phyloP scores from a whole-genome alignment of 306 rosid species.

The Quercus parvula region DNA sequence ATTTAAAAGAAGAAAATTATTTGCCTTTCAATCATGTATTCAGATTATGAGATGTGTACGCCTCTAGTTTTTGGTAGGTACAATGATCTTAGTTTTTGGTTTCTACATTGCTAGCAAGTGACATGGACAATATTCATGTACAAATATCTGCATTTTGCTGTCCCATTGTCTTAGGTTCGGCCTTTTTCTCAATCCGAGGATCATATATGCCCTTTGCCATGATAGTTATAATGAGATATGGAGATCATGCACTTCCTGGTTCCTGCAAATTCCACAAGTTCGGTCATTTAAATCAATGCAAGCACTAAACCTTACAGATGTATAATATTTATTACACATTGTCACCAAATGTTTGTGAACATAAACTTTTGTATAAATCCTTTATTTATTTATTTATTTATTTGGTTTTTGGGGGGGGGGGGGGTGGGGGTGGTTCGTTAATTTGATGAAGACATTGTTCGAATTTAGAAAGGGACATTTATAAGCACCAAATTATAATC shows the following conservation, averaged over 20 bases:
- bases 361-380: neutral
- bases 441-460: neutral
- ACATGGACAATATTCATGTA: neutral
- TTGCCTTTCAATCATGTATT: too few relatives aligned
- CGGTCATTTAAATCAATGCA: neutral
- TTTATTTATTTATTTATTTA: neutral
- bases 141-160: slow-evolving; percentile 1
- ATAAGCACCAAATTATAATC: too few relatives aligned
- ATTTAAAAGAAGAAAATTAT: neutral
- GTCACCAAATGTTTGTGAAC: neutral
- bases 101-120: neutral
- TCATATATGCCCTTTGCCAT: too few relatives aligned
- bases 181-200: neutral
- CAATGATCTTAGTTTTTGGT: neutral
- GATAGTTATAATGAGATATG: too few relatives aligned
- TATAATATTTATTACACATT: neutral
- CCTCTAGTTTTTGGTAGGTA: neutral
- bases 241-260: neutral
- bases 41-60: neutral
- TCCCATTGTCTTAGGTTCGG: neutral
- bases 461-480: too few relatives aligned
- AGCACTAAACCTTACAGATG: neutral
- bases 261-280: neutral
- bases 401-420: too few relatives aligned
- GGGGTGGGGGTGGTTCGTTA: neutral